Base-by-base conservation (phyloP, 2,329 filamentous ascomycete genomes). In the Simplicillium sp. region DNA sequence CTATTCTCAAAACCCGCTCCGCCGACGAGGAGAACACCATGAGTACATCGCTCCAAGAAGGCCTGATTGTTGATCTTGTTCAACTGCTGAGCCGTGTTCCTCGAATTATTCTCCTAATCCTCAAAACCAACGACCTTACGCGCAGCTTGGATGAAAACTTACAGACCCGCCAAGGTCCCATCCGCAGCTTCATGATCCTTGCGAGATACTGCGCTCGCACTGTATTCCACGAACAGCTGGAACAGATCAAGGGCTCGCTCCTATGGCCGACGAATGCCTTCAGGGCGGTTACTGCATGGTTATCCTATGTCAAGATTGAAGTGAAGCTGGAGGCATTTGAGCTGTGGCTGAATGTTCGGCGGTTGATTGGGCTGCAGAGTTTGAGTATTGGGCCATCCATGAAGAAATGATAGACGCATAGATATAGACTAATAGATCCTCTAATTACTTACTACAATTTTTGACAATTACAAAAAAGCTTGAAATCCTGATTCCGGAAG, bases 91-190 rank as follows among this genome's bases (percentile, higher is more conserved):
- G 87, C 37, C 79, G 87, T 52, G 89, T 98, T 7, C 92, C 92
- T 1, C 73, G 88, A 35, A 87, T 98, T 48, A 95, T 98, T 41
- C 72, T 98, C 11, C 70, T 98, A 20, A 97, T 98, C 50, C 73
- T 98, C 46, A 98, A 98, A 67, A 98, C 92, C 3, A 98, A 98
- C 59, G 92, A 98, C 63, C 68, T 98, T 32, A 98, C 92, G 13
- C 80, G 92, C 48, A 92, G 84, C 52, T 74, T 98, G 14, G 92
- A 98, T 58, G 92, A 98, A 67, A 89, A 84, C 55, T 69, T 94
- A 31, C 83, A 89, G 41, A 92, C 86, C 1, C 71, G 75, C 7
- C 73, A 77, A 46, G 80, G 80, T 0, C 78, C 80, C 3, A 72
- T 82, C 47, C 70, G 78, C 37, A 74, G 67, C 12, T 84, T 84